A percentile compares a stretch with the other conserved stretches of the same genome.
Evolutionary conservation across 2,329 filamentous ascomycete genomes (phyloP).

Genomic region (Cladosporium oxysporum): DNA sequence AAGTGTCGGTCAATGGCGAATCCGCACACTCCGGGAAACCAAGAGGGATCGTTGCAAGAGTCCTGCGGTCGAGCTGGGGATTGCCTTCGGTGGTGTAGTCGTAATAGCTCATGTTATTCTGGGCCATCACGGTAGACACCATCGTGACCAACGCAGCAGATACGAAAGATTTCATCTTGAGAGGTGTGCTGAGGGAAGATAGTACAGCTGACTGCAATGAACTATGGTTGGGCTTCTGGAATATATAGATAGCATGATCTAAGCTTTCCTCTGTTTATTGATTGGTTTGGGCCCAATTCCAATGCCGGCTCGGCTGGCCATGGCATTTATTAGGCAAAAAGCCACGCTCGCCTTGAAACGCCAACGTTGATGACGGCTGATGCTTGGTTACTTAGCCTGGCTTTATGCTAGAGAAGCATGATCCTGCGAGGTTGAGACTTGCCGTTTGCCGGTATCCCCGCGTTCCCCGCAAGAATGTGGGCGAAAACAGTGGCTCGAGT

Average conservation of each 20-base stretch:
- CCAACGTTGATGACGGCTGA: neutral
- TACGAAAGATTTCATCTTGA: neutral
- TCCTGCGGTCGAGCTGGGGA: slow-evolving; percentile 9
- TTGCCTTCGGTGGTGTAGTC: slow-evolving; percentile 17
- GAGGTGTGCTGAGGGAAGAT: neutral
- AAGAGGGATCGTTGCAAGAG: slow-evolving; percentile 13
- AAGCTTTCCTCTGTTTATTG: neutral
- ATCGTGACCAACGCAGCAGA: slow-evolving; percentile 1
- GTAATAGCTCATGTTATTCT: slow-evolving; percentile 18
- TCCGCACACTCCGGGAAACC: slow-evolving; percentile 3
- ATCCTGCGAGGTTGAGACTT: neutral
- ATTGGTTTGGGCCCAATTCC: too few relatives aligned
- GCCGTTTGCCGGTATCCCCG: slow-evolving; percentile 17
- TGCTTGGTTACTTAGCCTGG: slow-evolving; percentile 1
- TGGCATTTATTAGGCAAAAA: slow-evolving; percentile 9
- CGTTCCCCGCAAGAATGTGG: slow-evolving; percentile 1
- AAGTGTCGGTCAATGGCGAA: slow-evolving; percentile 6
- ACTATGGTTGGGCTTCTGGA: neutral
- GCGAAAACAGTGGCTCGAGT: neutral
- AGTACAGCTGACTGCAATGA: neutral
- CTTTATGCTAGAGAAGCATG: slow-evolving; percentile 12
- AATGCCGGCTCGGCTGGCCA: neutral
- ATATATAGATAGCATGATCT: neutral
- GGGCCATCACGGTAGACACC: neutral
- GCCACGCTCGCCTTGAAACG: neutral